Evolutionary conservation across 176 grass and related monocot genomes (phyloP).

Genomic region (Oryza rufipogon): DNA sequence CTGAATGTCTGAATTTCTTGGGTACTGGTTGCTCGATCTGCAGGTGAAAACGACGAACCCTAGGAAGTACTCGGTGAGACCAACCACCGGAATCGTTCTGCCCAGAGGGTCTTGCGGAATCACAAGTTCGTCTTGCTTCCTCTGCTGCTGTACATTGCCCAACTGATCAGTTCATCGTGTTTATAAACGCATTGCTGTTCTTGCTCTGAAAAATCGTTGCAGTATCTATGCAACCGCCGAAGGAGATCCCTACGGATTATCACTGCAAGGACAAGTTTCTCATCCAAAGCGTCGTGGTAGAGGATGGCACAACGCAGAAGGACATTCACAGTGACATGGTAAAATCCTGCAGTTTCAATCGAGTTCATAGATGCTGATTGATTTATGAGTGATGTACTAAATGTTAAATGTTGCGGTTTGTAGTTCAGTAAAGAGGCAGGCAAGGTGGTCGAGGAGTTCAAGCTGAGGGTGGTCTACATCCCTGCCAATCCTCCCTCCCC

Average conservation of each 20-base stretch:
- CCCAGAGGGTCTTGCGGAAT: slow-evolving; percentile 55
- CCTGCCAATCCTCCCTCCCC: slow-evolving; percentile 93
- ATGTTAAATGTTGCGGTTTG: slow-evolving; percentile 25
- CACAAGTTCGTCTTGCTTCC: slow-evolving; percentile 46
- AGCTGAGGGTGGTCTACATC: slow-evolving; percentile 85
- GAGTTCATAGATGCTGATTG: neutral
- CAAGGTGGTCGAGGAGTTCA: slow-evolving; percentile 82
- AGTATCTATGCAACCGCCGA: slow-evolving; percentile 87
- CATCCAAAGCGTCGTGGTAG: slow-evolving; percentile 63
- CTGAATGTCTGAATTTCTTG: neutral
- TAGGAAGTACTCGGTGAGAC: slow-evolving; percentile 79
- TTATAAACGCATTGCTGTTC: neutral
- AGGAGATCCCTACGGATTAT: slow-evolving; percentile 78
- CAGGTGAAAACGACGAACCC: slow-evolving; percentile 97
- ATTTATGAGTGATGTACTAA: slow-evolving; percentile 11
- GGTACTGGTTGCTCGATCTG: slow-evolving; percentile 11
- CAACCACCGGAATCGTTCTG: slow-evolving; percentile 67
- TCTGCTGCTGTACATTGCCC: neutral
- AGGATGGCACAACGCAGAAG: slow-evolving; percentile 44
- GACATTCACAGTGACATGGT: slow-evolving; percentile 78
- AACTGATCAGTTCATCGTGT: neutral
- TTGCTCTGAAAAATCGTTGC: neutral
- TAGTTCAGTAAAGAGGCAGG: slow-evolving; percentile 77
- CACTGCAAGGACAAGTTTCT: slow-evolving; percentile 96
- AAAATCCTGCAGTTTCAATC: slow-evolving; percentile 26